Evolutionary conservation across 2,329 filamentous ascomycete species (phyloP), one percentile per base, ranked within the genome.

Genomic region (Catunica adiposa): DNA sequence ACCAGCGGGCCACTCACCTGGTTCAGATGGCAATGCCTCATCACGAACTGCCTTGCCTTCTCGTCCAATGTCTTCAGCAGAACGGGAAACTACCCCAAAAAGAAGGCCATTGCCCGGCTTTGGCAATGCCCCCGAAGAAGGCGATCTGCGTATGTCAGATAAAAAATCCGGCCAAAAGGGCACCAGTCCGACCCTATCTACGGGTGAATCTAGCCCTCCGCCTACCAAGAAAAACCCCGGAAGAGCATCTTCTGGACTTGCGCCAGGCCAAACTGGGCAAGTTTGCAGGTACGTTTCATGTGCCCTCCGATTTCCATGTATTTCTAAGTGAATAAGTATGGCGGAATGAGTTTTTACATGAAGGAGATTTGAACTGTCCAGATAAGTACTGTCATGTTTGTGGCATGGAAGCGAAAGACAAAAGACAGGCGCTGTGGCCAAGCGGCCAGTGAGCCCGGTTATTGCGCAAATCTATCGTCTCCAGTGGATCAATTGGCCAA

Each of bases 221-320:
- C 38, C 40, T 5, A 26, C 53, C 8, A 55, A 55, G 47, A 58
- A 53, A 26, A 14, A 37, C 20, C 3, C 53, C 17, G 42, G 47
- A 15, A 40, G 44, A 23, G 26, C 47, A 42, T 26, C 51, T 42
- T 55, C 53, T n/a, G 40, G 47, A 2, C 42, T 53, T 53, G 37
- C 53, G 9, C 23, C 53, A 17, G 51, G 58, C 17, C 59, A 59
- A 54, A 53, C 56, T 52, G 82, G 82, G 2, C 83, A 86, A 66
- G 71, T 84, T 48, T 87, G 83, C 79, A 86, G 83, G 83, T 85
- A 70, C 64, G 75, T 63, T 46, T 51, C 14, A 31, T 37, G 44
- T 47, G 47, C 22, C n/a, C n/a, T n/a, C n/a, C 14, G 22, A 47
- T 17, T 54, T 14, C 25, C 4, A 22, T 34, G 25, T 51, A 26